These are phyloP conservation scores for Phytophthora aleatoria DNA, from an alignment of 352 stramenopile species.

Conservation along the genomic window DNA sequence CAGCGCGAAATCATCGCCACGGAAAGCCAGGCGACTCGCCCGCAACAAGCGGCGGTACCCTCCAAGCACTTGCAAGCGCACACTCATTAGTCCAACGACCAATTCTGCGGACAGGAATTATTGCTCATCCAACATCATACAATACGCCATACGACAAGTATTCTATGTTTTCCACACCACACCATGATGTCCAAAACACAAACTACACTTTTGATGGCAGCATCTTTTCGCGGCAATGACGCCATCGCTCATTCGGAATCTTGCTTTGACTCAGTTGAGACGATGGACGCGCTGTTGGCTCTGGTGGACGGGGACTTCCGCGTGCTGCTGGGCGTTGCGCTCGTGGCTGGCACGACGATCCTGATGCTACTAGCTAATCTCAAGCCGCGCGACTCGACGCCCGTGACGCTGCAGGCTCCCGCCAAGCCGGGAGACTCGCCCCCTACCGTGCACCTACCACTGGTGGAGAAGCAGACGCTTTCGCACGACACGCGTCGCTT, in stretches of 20 bases:
- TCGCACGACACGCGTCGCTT: conserved; percentile 95
- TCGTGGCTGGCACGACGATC: conserved; percentile 57
- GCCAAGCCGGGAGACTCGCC: conserved; percentile 38
- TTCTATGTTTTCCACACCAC: neutral
- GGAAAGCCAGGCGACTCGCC: conserved; percentile 76
- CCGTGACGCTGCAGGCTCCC: conserved; percentile 57
- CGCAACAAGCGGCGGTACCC: conserved; percentile 81
- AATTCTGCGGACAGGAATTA: conserved; percentile 10
- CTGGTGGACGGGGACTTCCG: conserved; percentile 50
- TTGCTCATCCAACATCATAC: neutral
- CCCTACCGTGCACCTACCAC: conserved; percentile 61
- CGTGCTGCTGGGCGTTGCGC: conserved; percentile 49
- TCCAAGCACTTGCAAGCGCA: conserved; percentile 63
- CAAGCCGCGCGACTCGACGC: conserved; percentile 45
- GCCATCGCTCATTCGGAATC: conserved; percentile 26
- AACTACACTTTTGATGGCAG: conserved; percentile 17
- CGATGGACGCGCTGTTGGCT: conserved; percentile 53
- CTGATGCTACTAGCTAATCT: conserved; percentile 46
- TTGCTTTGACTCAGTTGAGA: conserved; percentile 9
- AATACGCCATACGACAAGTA: conserved; percentile 3
- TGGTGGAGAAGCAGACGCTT: conserved; percentile 92
- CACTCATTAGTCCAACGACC: conserved; percentile 40
- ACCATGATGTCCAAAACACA: neutral
- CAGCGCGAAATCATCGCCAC: conserved; percentile 67
- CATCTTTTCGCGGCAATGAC: conserved; percentile 24